These are phyloP conservation scores for Orbilia blumenaviensis DNA, from an alignment of 2,329 filamentous ascomycete species.

Conservation along the genomic window DNA sequence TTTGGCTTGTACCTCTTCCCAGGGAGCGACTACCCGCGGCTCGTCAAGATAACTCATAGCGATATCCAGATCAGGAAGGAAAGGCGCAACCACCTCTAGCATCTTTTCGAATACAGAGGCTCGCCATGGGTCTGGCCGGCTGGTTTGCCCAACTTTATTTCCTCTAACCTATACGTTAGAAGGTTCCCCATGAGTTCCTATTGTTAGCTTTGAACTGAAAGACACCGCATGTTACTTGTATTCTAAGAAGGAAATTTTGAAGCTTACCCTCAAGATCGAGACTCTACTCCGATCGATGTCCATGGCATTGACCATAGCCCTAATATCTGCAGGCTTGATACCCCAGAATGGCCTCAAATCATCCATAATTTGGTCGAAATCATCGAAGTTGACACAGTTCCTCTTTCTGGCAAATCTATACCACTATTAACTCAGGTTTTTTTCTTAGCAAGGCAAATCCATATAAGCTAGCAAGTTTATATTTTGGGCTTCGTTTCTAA, in stretches of 20 bases:
- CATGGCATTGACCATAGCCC: conserved; percentile 63
- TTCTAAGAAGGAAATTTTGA: background rate
- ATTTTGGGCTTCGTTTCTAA: too few relatives aligned
- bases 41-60: conserved; percentile 73
- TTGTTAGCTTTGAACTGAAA: too few relatives aligned
- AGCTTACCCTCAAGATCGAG: conserved; percentile 21
- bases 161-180: conserved; percentile 55
- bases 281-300: conserved; percentile 55
- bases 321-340: conserved; percentile 59
- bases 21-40: conserved; percentile 70
- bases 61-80: conserved; percentile 73
- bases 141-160: conserved; percentile 59
- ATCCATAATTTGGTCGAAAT: conserved; percentile 72
- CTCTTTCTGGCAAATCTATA: conserved; percentile 66
- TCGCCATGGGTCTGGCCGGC: conserved; percentile 61
- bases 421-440: too few relatives aligned
- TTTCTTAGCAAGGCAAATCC: too few relatives aligned
- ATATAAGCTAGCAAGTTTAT: too few relatives aligned
- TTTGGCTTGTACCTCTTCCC: conserved; percentile 67
- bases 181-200: too few relatives aligned
- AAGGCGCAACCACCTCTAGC: conserved; percentile 64
- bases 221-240: conserved; percentile 31
- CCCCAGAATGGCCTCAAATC: conserved; percentile 71
- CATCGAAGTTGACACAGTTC: conserved; percentile 69
- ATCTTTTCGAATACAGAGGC: conserved; percentile 62